phyloP scores from a whole-genome alignment of 2,329 filamentous ascomycete species.

The Aspergillus terreus region DNA sequence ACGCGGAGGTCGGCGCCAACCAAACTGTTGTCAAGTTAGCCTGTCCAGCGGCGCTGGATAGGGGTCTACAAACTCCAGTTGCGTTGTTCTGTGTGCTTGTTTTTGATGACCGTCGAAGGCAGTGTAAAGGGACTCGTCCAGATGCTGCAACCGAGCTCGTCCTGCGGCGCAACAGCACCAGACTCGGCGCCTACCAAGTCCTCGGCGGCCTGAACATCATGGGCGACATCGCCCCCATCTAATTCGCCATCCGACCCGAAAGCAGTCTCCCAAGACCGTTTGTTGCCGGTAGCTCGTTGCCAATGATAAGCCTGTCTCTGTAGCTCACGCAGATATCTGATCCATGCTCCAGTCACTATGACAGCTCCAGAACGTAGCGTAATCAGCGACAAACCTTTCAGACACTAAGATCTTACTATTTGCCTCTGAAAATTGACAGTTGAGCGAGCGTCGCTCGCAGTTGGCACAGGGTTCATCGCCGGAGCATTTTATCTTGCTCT shows the following conservation, averaged over 20 bases:
- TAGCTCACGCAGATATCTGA: conserved; percentile 12
- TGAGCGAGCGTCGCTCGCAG: conserved; percentile 18
- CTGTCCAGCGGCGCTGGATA: not conserved
- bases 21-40: conserved; percentile 12
- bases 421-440: conserved; percentile 30
- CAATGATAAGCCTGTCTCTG: conserved; percentile 8
- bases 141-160: conserved; percentile 10
- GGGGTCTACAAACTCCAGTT: conserved; percentile 31
- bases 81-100: conserved; percentile 12
- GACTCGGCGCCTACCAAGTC: not conserved
- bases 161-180: not conserved
- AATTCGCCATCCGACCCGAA: not conserved
- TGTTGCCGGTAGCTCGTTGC: not conserved
- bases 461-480: conserved; percentile 34
- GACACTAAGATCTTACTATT: conserved; percentile 27
- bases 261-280: not conserved
- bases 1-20: conserved; percentile 20
- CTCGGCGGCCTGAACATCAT: not conserved
- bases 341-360: not conserved
- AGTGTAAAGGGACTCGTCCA: conserved; percentile 21
- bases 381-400: conserved; percentile 24
- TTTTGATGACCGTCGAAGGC: conserved; percentile 15
- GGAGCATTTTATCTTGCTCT: conserved; percentile 42
- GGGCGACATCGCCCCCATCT: not conserved
- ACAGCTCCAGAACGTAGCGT: not conserved